Percentiles rank a stretch among this genome's conserved stretches.
Evolutionary conservation across 75 land plant species (phyloP).

Genomic region (Adiantum capillusveneris): DNA sequence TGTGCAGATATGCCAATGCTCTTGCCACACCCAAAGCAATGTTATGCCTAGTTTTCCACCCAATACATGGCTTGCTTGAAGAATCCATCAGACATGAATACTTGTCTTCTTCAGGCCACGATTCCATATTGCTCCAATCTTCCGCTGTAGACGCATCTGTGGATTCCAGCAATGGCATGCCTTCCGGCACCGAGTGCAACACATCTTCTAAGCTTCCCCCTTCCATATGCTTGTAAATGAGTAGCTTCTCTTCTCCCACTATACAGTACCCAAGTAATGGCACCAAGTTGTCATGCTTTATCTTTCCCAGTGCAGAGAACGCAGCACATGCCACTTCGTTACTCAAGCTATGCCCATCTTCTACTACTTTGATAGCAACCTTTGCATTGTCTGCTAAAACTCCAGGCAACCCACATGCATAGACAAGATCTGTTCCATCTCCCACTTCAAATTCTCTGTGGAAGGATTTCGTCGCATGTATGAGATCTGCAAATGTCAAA

Average conservation of each 20-base stretch:
- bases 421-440: conserved; percentile 18
- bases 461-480: conserved; percentile 56
- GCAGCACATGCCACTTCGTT: conserved; percentile 39
- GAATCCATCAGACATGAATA: too few species aligned
- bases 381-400: not conserved
- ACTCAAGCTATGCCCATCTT: conserved; percentile 12
- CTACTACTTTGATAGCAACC: conserved; percentile 10
- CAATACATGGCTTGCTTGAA: conserved; percentile 7
- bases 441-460: conserved; percentile 44
- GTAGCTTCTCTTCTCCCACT: conserved; percentile 64
- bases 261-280: conserved; percentile 82
- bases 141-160: too few species aligned
- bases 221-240: conserved; percentile 76
- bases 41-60: conserved; percentile 67
- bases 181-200: conserved; percentile 23
- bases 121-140: too few species aligned
- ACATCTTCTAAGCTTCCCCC: conserved; percentile 55
- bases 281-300: conserved; percentile 67
- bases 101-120: not conserved
- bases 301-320: conserved; percentile 27
- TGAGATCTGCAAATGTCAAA: conserved; percentile 62
- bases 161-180: too few species aligned
- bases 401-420: conserved; percentile 16
- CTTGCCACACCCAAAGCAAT: conserved; percentile 75
- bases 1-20: conserved; percentile 88